Conservation (phyloP, 148 eudicot genomes). For the Simmondsia chinensis region DNA sequence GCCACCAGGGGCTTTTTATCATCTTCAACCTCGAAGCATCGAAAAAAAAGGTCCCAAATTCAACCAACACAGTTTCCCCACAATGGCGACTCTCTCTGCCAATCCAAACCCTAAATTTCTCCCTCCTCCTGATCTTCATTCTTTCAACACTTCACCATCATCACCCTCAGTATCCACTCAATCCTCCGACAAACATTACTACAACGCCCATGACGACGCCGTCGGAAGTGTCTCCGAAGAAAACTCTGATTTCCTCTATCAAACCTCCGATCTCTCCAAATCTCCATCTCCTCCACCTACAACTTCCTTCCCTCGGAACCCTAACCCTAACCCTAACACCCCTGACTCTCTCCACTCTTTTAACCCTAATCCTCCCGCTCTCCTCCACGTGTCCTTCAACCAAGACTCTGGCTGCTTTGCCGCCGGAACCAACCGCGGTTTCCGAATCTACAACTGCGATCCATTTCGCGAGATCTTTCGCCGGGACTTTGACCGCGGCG, state of each 20-base stretch:
- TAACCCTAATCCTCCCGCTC: constrained; percentile 16
- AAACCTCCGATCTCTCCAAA: constrained; percentile 3
- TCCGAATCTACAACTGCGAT: constrained; percentile 75
- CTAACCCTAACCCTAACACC: constrained; percentile 17
- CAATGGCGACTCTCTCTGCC: constrained; percentile 32
- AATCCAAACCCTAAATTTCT: constrained; percentile 19
- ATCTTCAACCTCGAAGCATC: too few species aligned
- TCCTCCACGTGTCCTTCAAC: constrained; percentile 64
- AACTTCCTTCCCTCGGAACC: constrained; percentile 14
- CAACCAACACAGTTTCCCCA: neutral
- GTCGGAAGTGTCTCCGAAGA: neutral
- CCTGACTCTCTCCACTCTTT: constrained; percentile 10
- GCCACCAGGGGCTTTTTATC: too few species aligned
- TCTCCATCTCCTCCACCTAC: constrained; percentile 19
- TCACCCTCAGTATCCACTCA: constrained; percentile 19
- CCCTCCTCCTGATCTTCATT: constrained; percentile 13
- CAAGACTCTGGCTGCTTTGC: constrained; percentile 80
- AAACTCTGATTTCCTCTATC: neutral
- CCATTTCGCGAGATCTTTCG: constrained; percentile 85
- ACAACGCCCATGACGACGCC: constrained; percentile 1
- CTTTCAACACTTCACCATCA: constrained; percentile 10
- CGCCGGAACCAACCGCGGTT: constrained; percentile 67
- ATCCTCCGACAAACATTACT: constrained; percentile 16
- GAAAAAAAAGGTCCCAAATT: too few species aligned
- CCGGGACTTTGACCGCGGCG: constrained; percentile 60